Evolutionary conservation across 2,329 filamentous ascomycete species (phyloP), one percentile per base, ranked within the genome.

Genomic region (Gnomoniopsis sp.): DNA sequence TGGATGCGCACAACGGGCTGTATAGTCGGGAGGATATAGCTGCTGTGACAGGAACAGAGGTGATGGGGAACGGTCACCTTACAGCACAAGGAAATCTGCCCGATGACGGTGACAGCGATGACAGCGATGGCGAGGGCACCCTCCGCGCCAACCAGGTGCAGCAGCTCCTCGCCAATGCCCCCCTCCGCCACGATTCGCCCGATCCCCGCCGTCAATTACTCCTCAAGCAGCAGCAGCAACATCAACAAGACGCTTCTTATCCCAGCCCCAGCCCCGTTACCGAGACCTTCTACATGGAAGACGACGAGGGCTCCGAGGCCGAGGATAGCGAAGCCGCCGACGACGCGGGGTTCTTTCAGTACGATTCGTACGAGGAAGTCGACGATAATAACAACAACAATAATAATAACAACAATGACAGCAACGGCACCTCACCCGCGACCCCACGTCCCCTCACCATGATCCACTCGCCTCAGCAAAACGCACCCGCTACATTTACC

Each of bases 241-340:
- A 1, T 23, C 53, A 44, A 34, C 8, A 15, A 34, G 21, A 41
- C 59, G 15, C n/a, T 41, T 12, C 36, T 53, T 26, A 26, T 11
- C 57, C 52, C 14, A 55, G 44, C 15, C 49, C 59, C 2, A 62
- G 59, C 36, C 57, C 59, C 6, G 53, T 59, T 14, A 50, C 56
- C 17, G 59, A 62, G 38, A 62, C 59, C 6, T 62, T 62, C 30
- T 59, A 59, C 46, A 56, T 57, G 58, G 58, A 60, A 41, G 58
- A 60, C 14, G 58, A 60, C 44, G 58, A 59, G 46, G 57, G 46
- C 1, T 59, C 59, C 10, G 59, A 62, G 26, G 57, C 59, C 11
- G 57, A 59, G 22, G 59, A 57, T n/a, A n/a, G n/a, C n/a, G n/a
- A n/a, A n/a, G n/a, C n/a, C 4, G 49, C 10, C 2, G 36, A n/a